Evolutionary conservation across 1,139 yeast species (phyloP).

Genomic region (Zygoascus hellenicus): DNA sequence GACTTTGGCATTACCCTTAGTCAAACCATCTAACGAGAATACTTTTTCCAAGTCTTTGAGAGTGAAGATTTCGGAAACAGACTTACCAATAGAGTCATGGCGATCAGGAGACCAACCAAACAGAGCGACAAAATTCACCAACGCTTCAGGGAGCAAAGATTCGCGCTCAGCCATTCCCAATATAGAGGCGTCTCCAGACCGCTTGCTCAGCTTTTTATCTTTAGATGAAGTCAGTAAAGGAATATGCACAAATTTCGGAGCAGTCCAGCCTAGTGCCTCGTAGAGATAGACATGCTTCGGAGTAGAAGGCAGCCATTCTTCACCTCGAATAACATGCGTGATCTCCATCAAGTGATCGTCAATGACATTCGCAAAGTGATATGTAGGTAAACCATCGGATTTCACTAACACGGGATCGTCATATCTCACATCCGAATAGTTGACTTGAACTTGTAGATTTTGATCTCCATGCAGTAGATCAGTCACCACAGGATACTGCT

Average conservation of each 20-base stretch:
- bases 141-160: constrained; percentile 80
- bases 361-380: constrained; percentile 91
- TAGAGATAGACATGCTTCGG: constrained; percentile 91
- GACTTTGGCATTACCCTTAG: constrained; percentile 92
- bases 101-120: constrained; percentile 93
- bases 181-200: constrained; percentile 78
- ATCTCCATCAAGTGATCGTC: constrained; percentile 92
- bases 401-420: constrained; percentile 89
- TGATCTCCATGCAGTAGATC: constrained; percentile 76
- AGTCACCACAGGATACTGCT: constrained; percentile 53
- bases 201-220: constrained; percentile 80
- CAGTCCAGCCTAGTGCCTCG: constrained; percentile 77
- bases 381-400: constrained; percentile 91
- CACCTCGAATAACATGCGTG: constrained; percentile 94
- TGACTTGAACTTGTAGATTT: constrained; percentile 74
- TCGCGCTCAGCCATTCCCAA: constrained; percentile 45
- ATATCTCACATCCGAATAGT: constrained; percentile 60
- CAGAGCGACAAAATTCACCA: constrained; percentile 78
- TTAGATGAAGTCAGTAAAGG: constrained; percentile 70
- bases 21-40: constrained; percentile 60
- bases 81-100: constrained; percentile 37
- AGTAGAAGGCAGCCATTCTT: constrained; percentile 95
- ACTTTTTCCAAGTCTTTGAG: constrained; percentile 46
- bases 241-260: constrained; percentile 81
- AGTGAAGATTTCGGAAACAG: constrained; percentile 54